A percentile compares a stretch with the other conserved stretches of the same genome.
Conservation (phyloP, 495 filamentous ascomycete genomes). For the Endocarpon pusillum region DNA sequence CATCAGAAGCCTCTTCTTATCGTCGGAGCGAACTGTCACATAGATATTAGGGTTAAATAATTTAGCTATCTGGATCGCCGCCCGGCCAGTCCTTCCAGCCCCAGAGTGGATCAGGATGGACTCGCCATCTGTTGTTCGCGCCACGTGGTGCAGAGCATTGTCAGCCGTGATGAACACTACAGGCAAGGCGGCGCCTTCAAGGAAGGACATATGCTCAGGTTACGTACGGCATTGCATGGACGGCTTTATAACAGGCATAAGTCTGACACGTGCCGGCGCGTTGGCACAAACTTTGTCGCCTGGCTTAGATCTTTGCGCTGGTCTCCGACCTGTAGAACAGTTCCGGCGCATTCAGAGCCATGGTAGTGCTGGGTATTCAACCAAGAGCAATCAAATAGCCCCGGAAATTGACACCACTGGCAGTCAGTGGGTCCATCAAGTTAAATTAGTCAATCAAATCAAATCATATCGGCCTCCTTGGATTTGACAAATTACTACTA, state of each 20-base stretch:
- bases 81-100: constrained; percentile 29
- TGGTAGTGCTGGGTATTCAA: constrained; percentile 4
- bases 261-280: background rate
- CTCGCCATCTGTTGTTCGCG: constrained; percentile 11
- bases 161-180: constrained; percentile 11
- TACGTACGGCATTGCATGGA: constrained; percentile 2
- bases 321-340: constrained; percentile 16
- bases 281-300: constrained; percentile 11
- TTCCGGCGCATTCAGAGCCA: constrained; percentile 19
- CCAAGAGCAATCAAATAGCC: constrained; percentile 12
- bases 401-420: constrained; percentile 11
- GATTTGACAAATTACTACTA: too few species aligned
- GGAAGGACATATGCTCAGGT: constrained; percentile 9
- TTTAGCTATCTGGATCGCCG: constrained; percentile 34
- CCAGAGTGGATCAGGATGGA: constrained; percentile 16
- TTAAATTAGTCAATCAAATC: too few species aligned
- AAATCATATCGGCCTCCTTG: too few species aligned
- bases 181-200: constrained; percentile 16
- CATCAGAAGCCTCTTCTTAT: background rate
- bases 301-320: constrained; percentile 4
- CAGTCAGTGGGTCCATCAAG: too few species aligned
- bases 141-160: constrained; percentile 10
- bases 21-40: constrained; percentile 6
- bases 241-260: background rate
- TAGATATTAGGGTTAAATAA: constrained; percentile 35